Evolutionary conservation across 805 yeast species (phyloP), one percentile per base, ranked within the genome.

Genomic region (Lipomyces mesembrius): DNA sequence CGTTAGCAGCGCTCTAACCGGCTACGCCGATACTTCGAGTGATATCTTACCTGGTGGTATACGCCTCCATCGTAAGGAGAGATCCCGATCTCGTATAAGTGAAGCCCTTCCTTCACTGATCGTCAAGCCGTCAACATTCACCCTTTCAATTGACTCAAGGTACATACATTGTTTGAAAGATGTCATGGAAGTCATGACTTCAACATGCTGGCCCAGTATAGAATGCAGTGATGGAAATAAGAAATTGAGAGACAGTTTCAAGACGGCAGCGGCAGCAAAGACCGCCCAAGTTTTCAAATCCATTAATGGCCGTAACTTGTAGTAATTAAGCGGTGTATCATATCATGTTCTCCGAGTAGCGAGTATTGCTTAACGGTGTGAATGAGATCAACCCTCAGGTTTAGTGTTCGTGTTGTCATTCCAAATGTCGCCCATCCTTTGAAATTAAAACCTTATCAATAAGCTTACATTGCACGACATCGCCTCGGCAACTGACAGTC

Each of bases 1-100:
- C 34, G 32, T 27, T 27, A 61, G 53, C 25, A 20, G 34, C 20
- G 20, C 17, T 37, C 39, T 27, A 61, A 22, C 17, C 39, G 14
- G 52, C 32, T 4, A 3, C 27, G 35, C 12, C 17, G 20, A 8
- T 25, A 14, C 14, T 35, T 9, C 22, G 20, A 43, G 8, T 17
- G 2, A 22, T 8, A 12, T 12, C 58, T 20, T 59, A 67, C 71
- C 72, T 92, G 97, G 77, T 92, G 94, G 46, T 89, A 88, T 20
- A 92, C 87, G 29, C 96, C 96, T 9, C 98, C 97, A 68, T 86
- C 86, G 74, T 92, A 94, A 8, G 92, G 86, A 58, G 87, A 83
- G 60, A 89, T 80, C 25, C 82, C 82, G 72, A 87, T 83, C 2
- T 81, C 76, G 63, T 85, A 78, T 60, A 90, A 82, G 71, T 84